These are phyloP conservation scores for Prunus mongolica DNA, from an alignment of 306 rosid genomes.

Conservation along the genomic window DNA sequence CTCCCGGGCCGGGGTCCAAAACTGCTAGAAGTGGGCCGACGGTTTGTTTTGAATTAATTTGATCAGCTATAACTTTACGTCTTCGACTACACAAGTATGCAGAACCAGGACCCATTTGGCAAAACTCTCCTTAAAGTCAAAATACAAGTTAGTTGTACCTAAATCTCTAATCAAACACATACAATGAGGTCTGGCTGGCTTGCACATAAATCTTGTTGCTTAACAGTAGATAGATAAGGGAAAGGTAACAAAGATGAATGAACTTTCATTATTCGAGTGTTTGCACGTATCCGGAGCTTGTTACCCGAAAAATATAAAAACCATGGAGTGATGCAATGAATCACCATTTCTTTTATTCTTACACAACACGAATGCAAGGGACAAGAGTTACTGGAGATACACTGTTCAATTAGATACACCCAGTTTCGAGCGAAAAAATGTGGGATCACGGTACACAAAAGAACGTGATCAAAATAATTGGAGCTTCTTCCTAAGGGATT, in stretches of 20 bases:
- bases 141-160: slow-evolving; percentile 4
- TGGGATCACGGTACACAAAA: neutral
- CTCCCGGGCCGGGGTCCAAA: neutral
- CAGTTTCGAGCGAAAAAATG: neutral
- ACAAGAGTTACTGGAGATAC: neutral
- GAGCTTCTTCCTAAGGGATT: neutral
- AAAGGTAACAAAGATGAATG: neutral
- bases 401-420: neutral
- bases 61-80: neutral
- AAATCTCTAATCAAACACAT: neutral
- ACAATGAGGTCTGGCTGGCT: neutral
- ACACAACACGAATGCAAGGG: neutral
- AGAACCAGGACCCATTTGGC: too few species aligned
- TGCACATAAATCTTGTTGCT: neutral
- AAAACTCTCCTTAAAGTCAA: neutral
- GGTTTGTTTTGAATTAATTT: neutral
- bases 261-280: neutral
- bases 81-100: neutral
- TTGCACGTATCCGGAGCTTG: neutral
- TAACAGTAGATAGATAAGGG: neutral
- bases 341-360: neutral
- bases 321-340: neutral
- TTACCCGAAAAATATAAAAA: neutral
- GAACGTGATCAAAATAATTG: neutral
- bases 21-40: neutral